A percentile compares a stretch with the other conserved stretches of the same genome.
phyloP scores from a whole-genome alignment of 2,329 filamentous ascomycete genomes.

The Gnomoniopsis smithogilvyi region DNA sequence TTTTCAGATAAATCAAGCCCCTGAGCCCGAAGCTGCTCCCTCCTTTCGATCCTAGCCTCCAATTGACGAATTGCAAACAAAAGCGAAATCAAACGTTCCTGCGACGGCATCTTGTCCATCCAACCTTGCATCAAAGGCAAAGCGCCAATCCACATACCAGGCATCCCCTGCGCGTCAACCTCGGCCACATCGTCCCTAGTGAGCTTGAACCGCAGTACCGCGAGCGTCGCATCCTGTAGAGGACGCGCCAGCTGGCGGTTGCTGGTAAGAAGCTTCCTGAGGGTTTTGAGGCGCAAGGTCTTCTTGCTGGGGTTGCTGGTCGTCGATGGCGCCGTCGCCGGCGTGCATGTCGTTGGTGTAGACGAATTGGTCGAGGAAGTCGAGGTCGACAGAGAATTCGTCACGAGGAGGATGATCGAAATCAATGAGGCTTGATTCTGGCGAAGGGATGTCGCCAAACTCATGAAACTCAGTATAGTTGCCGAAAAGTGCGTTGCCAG shows the following conservation, averaged over 20 bases:
- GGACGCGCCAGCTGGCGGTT: conserved; percentile 73
- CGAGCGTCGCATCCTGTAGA: conserved; percentile 70
- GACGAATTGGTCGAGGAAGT: conserved; percentile 48
- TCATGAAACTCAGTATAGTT: conserved; percentile 47
- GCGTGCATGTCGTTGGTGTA: conserved; percentile 36
- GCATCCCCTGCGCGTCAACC: conserved; percentile 1
- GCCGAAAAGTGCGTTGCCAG: conserved; percentile 58
- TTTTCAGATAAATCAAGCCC: conserved; percentile 7
- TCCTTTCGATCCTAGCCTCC: conserved; percentile 32
- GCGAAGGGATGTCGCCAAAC: conserved; percentile 49
- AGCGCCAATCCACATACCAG: conserved; percentile 4
- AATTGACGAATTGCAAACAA: conserved; percentile 44
- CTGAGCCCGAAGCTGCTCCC: conserved; percentile 11
- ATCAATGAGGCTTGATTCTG: conserved; percentile 64
- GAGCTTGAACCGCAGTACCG: conserved; percentile 61
- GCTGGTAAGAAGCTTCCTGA: conserved; percentile 67
- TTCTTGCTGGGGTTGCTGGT: conserved; percentile 48
- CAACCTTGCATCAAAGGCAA: background rate
- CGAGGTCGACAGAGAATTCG: conserved; percentile 30
- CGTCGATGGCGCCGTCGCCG: conserved; percentile 49
- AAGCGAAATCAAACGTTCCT: conserved; percentile 45
- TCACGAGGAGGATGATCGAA: conserved; percentile 66
- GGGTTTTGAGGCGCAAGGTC: conserved; percentile 59
- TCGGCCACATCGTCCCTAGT: conserved; percentile 10
- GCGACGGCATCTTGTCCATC: conserved; percentile 7